phyloP scores from a whole-genome alignment of 2,329 filamentous ascomycete species.

The Didymella arachidicola region DNA sequence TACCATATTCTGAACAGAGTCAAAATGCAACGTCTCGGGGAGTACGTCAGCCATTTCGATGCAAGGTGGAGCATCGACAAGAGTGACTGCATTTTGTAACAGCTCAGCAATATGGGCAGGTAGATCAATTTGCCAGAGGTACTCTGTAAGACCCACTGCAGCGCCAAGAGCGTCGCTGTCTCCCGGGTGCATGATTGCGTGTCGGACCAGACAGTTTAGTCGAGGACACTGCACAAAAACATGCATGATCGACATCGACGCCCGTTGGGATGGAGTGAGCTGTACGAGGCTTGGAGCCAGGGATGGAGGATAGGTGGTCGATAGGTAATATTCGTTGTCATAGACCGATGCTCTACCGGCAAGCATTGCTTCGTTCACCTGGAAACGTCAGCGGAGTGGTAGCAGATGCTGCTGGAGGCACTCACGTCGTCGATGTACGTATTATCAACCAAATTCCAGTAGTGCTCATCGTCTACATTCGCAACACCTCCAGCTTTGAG shows the following conservation, averaged over 20 bases:
- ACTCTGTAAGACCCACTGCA: conserved; percentile 35
- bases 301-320: conserved; percentile 31
- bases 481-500: conserved; percentile 33
- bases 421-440: conserved; percentile 47
- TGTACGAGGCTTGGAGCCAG: conserved; percentile 11
- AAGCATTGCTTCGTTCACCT: conserved; percentile 44
- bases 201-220: conserved; percentile 31
- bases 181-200: conserved; percentile 30
- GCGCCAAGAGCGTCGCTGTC: conserved; percentile 29
- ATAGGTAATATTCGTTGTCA: conserved; percentile 41
- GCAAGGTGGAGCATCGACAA: conserved; percentile 18
- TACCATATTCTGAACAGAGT: conserved; percentile 34
- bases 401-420: neutral
- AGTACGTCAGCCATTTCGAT: conserved; percentile 33
- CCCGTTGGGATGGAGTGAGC: conserved; percentile 28
- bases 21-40: conserved; percentile 29
- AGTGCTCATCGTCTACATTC: conserved; percentile 38
- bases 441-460: conserved; percentile 44
- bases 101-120: conserved; percentile 27
- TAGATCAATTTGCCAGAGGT: conserved; percentile 32
- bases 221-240: conserved; percentile 40
- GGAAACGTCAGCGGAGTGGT: conserved; percentile 11
- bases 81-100: conserved; percentile 26
- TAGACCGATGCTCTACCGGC: conserved; percentile 39
- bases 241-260: conserved; percentile 42